These are phyloP conservation scores for Globisporangium spinosum DNA, from an alignment of 352 stramenopile species.

Conservation along the genomic window DNA sequence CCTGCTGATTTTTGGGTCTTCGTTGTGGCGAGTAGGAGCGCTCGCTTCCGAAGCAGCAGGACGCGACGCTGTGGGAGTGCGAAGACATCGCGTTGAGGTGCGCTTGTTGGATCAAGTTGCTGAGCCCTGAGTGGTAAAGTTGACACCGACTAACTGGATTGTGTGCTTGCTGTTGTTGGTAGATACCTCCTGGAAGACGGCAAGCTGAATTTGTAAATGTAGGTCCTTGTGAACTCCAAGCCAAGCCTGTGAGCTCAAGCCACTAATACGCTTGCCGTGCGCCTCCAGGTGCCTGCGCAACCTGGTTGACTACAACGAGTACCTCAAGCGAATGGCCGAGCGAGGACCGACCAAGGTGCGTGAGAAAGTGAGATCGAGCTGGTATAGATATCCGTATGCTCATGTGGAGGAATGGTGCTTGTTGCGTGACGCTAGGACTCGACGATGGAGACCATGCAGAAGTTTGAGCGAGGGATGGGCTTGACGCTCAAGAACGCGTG, in stretches of 20 bases:
- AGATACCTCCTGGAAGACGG: slow-evolving; percentile 89
- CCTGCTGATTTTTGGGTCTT: not conserved
- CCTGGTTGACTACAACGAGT: slow-evolving; percentile 79
- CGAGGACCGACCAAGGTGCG: slow-evolving; percentile 62
- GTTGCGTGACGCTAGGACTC: slow-evolving; percentile 24
- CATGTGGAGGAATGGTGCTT: not conserved
- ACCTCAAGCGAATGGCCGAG: slow-evolving; percentile 63
- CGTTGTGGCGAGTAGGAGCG: slow-evolving; percentile 40
- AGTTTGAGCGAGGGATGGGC: slow-evolving; percentile 88
- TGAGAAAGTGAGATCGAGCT: not conserved
- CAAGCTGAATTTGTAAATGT: slow-evolving; percentile 84
- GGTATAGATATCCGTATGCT: not conserved
- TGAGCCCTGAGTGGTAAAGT: not conserved
- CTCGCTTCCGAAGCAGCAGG: slow-evolving; percentile 73
- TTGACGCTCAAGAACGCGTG: slow-evolving; percentile 88
- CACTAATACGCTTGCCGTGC: no score
- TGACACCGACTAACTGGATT: not conserved
- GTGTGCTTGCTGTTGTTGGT: not conserved
- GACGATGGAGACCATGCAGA: slow-evolving; percentile 67
- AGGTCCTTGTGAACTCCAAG: no score
- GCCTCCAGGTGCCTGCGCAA: slow-evolving; percentile 62
- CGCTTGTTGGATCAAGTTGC: not conserved
- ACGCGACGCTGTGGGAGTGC: slow-evolving; percentile 89
- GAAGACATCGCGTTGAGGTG: slow-evolving; percentile 83
- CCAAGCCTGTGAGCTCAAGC: no score